Evolutionary conservation across 164 flowering plant species (phyloP), one percentile per base, ranked within the genome.

Genomic region (Saururus chinensis): DNA sequence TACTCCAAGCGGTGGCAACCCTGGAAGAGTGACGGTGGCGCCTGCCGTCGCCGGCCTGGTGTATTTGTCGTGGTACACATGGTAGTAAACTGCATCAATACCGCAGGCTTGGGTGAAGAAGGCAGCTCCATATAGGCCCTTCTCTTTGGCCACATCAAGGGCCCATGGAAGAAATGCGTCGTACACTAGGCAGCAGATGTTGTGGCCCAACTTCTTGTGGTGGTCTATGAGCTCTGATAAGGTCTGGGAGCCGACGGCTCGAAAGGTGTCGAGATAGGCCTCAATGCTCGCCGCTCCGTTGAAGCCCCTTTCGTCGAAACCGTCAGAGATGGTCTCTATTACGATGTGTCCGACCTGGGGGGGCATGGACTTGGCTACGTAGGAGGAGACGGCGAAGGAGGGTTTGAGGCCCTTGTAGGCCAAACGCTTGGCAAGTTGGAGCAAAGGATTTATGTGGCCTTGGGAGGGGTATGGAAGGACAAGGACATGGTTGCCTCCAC

Each of bases 41-140:
- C 59, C 9, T 57, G 11, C 9, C 78, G 80, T 11, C 51, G 8
- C 37, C 51, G 54, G 0, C 70, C 0, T 4, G 70, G 37, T 24
- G 67, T 72, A 19, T 0, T 13, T 4, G 14, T 74, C 79, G 9
- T 56, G 64, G 24, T 60, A 35, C 0, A 65, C 64, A 53, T 68
- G 66, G 61, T 71, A 76, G 55, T 72, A 78, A 0, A 79, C 57
- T 19, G 60, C 59, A 58, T 40, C 59, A n/a, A 80, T 79, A 4
- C 66, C 65, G 37, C 75, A 68, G 0, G 84, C 52, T 22, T 84
- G 84, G 20, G 92, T 81, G 70, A 75, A 82, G 56, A 84, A 79
- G 0, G 83, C 17, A 6, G 79, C 87, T 11, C 71, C 79, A 7
- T 25, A 25, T 17, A 86, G 1, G 1, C 79, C 81, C 1, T 19